Evolutionary conservation across 805 yeast genomes (phyloP).

Genomic region (Monosporozyma solicola): DNA sequence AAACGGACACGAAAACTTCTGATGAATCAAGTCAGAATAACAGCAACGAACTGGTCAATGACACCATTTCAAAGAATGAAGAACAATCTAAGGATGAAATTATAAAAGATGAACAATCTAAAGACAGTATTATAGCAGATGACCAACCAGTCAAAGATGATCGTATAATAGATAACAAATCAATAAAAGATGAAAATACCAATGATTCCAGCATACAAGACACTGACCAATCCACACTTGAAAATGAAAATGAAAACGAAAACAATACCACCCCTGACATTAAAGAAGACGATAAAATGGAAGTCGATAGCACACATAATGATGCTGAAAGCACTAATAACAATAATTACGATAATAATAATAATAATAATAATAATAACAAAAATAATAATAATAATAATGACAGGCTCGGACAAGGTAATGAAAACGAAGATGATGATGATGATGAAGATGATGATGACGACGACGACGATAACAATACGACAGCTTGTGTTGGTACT

Average conservation of each 20-base stretch:
- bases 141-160: background rate
- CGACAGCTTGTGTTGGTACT: background rate
- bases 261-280: background rate
- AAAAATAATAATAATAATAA: slow-evolving; percentile 1
- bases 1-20: background rate
- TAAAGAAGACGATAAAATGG: background rate
- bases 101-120: background rate
- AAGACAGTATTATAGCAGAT: background rate
- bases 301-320: background rate
- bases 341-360: background rate
- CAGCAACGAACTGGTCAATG: background rate
- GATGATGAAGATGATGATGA: slow-evolving; percentile 5
- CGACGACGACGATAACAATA: slow-evolving; percentile 1
- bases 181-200: background rate
- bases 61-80: no score
- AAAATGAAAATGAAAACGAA: background rate
- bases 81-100: background rate
- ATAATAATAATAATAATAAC: background rate
- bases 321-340: background rate
- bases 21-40: background rate
- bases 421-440: background rate
- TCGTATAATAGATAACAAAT: background rate
- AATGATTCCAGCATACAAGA: background rate
- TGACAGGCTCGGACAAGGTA: background rate
- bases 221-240: background rate